phyloP scores from a whole-genome alignment of 257 asterid species.

The Cynanchum wilfordii region DNA sequence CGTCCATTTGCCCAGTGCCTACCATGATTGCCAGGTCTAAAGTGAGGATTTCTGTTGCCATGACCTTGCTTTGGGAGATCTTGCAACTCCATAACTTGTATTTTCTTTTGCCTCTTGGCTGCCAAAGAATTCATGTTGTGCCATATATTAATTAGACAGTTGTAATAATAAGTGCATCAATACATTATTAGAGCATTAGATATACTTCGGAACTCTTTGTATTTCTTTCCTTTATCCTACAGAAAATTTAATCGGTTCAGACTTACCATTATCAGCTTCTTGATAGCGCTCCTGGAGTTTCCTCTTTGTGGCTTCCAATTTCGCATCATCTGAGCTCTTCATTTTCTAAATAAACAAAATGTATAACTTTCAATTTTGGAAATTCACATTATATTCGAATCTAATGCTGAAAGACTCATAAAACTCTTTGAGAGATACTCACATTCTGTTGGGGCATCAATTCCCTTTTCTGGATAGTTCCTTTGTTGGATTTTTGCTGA shows the following conservation, averaged over 20 bases:
- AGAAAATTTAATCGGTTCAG: not conserved
- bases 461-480: slow-evolving; percentile 43
- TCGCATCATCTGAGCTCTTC: slow-evolving; percentile 38
- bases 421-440: slow-evolving; percentile 13
- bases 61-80: slow-evolving; percentile 71
- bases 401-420: not conserved
- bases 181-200: not conserved
- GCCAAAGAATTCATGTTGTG: slow-evolving; percentile 15
- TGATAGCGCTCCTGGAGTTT: slow-evolving; percentile 91
- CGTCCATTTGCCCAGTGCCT: slow-evolving; percentile 59
- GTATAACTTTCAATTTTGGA: not conserved
- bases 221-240: not conserved
- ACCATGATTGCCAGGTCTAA: slow-evolving; percentile 52
- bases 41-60: slow-evolving; percentile 47
- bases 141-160: not conserved
- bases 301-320: slow-evolving; percentile 78
- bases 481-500: slow-evolving; percentile 40
- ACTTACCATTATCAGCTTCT: slow-evolving; percentile 86
- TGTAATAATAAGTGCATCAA: not conserved
- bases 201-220: not conserved
- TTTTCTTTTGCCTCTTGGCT: slow-evolving; percentile 81
- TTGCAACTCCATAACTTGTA: slow-evolving; percentile 75
- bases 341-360: slow-evolving; percentile 23
- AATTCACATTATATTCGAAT: not conserved
- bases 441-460: slow-evolving; percentile 49